These are phyloP conservation scores for Giardia muris DNA, from an alignment of 208 protist genomes.

Conservation along the genomic window DNA sequence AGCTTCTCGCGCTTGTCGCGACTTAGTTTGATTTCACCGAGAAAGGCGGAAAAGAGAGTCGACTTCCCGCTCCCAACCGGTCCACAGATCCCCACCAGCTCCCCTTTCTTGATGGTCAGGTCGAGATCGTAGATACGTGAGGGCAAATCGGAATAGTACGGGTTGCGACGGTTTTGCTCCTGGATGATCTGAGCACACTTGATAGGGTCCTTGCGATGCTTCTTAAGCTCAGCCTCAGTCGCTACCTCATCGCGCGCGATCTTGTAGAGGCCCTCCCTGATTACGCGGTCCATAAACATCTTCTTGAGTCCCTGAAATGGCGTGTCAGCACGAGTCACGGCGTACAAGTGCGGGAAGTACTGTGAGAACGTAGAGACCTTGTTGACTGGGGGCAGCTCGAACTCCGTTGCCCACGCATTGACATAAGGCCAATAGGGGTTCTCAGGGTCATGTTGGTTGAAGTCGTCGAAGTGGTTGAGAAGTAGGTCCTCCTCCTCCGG, in stretches of 20 bases:
- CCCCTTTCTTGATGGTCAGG: conserved; percentile 31
- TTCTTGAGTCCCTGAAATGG: not conserved
- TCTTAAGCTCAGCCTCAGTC: not conserved
- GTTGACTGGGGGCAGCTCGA: not conserved
- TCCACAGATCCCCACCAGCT: conserved; percentile 39
- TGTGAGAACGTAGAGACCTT: not conserved
- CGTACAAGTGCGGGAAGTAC: not conserved
- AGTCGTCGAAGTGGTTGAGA: not conserved
- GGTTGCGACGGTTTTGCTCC: not conserved
- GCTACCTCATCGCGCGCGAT: not conserved
- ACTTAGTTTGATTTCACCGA: conserved; percentile 37
- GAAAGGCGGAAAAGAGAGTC: conserved; percentile 43
- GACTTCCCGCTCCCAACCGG: conserved; percentile 46
- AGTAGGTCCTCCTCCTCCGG: not conserved
- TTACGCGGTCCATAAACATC: not conserved
- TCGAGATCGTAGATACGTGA: conserved; percentile 35
- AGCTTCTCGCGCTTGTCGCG: not conserved
- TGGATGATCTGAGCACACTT: not conserved
- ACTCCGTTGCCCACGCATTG: not conserved
- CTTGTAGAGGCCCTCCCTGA: not conserved
- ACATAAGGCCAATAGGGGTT: not conserved
- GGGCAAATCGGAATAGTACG: not conserved
- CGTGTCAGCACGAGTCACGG: not conserved
- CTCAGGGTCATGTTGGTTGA: not conserved
- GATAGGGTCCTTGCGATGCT: not conserved